A percentile compares a stretch with the other conserved stretches of the same genome.
These are phyloP conservation scores for Rhododendron simsii DNA, from an alignment of 148 eudicot species.

Conservation along the genomic window DNA sequence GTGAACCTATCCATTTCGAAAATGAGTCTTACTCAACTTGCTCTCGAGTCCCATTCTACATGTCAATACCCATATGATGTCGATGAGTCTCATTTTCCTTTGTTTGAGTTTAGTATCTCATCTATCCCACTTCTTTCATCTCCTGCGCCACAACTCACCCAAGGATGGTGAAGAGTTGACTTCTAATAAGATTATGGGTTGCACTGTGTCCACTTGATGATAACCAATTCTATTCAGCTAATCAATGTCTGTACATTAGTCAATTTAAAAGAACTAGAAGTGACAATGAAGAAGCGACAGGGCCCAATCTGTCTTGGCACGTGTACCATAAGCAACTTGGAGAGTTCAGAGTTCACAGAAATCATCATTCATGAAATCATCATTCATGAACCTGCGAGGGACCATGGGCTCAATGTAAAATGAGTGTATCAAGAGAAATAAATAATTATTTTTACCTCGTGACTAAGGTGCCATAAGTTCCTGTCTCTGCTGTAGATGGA, in stretches of 20 bases:
- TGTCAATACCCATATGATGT: background rate
- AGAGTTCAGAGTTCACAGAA: background rate
- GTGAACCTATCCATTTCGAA: background rate
- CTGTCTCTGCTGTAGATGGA: slow-evolving; percentile 93
- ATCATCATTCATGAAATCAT: background rate
- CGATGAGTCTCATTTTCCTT: background rate
- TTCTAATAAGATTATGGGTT: background rate
- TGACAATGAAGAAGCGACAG: background rate
- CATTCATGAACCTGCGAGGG: background rate
- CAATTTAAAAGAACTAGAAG: background rate
- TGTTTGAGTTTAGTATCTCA: background rate
- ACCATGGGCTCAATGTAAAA: background rate
- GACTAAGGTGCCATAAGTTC: slow-evolving; percentile 90
- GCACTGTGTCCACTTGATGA: background rate
- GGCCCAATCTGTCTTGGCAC: background rate
- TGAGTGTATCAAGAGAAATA: background rate
- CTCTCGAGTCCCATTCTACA: background rate
- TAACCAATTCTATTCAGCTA: background rate
- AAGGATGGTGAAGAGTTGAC: background rate
- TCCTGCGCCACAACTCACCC: background rate
- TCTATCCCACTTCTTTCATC: background rate
- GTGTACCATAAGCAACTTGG: background rate
- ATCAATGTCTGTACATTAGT: background rate
- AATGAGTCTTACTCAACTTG: background rate
- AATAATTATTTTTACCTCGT: slow-evolving; percentile 46